Evolutionary conservation across 148 eudicot species (phyloP).

Genomic region (Vaccinium macrocarpon): DNA sequence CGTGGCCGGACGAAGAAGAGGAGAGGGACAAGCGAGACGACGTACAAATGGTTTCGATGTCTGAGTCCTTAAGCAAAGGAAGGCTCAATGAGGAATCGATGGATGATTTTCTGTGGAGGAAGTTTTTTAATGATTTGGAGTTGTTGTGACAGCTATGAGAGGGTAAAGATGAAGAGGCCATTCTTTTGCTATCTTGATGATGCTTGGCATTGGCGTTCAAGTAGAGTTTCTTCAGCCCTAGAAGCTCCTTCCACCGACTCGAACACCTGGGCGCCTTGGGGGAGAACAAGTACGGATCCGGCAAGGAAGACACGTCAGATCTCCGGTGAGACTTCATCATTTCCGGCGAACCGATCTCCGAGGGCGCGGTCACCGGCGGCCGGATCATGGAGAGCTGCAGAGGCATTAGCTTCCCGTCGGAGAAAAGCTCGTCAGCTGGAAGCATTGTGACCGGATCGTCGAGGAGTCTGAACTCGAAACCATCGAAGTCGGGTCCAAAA

Average conservation of each 20-base stretch:
- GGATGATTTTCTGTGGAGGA: constrained; percentile 56
- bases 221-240: constrained; percentile 59
- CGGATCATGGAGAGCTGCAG: constrained; percentile 35
- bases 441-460: constrained; percentile 60
- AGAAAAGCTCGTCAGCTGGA: constrained; percentile 89
- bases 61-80: constrained; percentile 55
- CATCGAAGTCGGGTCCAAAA: constrained; percentile 28
- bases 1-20: constrained; percentile 62
- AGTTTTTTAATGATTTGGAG: constrained; percentile 39
- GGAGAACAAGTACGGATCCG: constrained; percentile 56
- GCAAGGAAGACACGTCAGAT: constrained; percentile 14
- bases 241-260: constrained; percentile 72
- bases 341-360: constrained; percentile 34
- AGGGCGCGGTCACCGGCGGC: background rate
- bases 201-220: constrained; percentile 31
- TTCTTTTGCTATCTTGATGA: constrained; percentile 11
- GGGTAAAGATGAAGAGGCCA: constrained; percentile 21
- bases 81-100: constrained; percentile 37
- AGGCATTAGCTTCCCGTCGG: constrained; percentile 76
- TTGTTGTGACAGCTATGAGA: background rate
- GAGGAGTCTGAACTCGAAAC: constrained; percentile 75
- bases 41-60: constrained; percentile 36
- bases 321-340: constrained; percentile 25
- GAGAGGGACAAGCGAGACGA: constrained; percentile 56
- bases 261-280: constrained; percentile 92